A percentile compares a stretch with the other conserved stretches of the same genome.
Conservation (phyloP, 345 rosid genomes). For the Rhodamnia rubescens region DNA sequence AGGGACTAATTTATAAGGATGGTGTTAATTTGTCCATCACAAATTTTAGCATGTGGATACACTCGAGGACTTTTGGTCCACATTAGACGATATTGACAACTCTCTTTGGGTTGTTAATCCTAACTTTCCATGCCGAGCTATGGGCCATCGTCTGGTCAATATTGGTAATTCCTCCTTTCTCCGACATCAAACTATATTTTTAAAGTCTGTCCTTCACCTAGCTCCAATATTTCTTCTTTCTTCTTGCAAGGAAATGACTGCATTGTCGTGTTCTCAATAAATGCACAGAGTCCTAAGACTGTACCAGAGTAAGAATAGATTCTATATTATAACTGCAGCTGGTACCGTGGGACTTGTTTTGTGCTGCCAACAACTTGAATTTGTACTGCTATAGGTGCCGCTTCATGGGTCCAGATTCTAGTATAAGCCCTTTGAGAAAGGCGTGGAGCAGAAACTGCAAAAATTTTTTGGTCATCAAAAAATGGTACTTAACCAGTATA, state of each 20-base stretch:
- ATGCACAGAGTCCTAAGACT: constrained; percentile 42
- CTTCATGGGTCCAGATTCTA: constrained; percentile 38
- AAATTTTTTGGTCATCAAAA: too few species aligned
- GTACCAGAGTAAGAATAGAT: constrained; percentile 58
- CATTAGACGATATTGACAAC: constrained; percentile 64
- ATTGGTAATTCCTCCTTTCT: constrained; percentile 28
- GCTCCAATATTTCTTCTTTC: neutral
- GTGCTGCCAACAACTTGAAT: constrained; percentile 3
- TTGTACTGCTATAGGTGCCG: constrained; percentile 40
- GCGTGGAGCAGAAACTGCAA: constrained; percentile 49
- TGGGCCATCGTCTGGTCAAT: constrained; percentile 27
- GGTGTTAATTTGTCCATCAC: neutral
- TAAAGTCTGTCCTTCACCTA: neutral
- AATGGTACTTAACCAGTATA: constrained; percentile 25
- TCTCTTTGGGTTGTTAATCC: constrained; percentile 44
- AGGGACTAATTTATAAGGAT: neutral
- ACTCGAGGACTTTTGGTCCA: constrained; percentile 67
- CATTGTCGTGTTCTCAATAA: constrained; percentile 32
- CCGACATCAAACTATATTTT: neutral
- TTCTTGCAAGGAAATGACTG: constrained; percentile 43
- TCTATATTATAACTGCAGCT: neutral
- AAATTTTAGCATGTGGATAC: constrained; percentile 47
- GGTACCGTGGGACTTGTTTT: neutral
- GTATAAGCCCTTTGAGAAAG: constrained; percentile 27
- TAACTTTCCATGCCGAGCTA: constrained; percentile 35